A percentile compares a stretch with the other conserved stretches of the same genome.
Conservation (phyloP, 352 stramenopile genomes). For the Globisporangium viniferum region DNA sequence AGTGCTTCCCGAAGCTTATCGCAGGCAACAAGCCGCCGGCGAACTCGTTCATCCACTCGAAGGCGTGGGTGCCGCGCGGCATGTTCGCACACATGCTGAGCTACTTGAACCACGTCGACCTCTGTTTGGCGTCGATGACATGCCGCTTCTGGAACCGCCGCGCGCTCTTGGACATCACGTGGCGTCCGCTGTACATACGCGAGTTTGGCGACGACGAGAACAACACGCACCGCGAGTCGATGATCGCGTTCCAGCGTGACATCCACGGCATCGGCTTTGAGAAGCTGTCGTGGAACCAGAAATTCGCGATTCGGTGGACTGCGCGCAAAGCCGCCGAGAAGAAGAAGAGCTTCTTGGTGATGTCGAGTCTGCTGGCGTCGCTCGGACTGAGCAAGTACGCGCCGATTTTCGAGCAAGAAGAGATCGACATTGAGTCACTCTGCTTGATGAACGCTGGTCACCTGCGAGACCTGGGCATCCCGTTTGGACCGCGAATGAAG, state of each 20-base stretch:
- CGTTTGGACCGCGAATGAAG: constrained; percentile 83
- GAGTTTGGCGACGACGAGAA: constrained; percentile 83
- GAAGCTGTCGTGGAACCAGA: constrained; percentile 83
- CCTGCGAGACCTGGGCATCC: constrained; percentile 78
- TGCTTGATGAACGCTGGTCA: constrained; percentile 87
- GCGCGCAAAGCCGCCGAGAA: constrained; percentile 80
- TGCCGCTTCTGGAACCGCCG: constrained; percentile 87
- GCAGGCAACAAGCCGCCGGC: constrained; percentile 64
- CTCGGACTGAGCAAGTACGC: constrained; percentile 83
- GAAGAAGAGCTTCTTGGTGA: constrained; percentile 88
- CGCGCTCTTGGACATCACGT: constrained; percentile 80
- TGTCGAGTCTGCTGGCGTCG: constrained; percentile 76
- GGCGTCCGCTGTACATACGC: constrained; percentile 80
- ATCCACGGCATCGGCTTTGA: constrained; percentile 85
- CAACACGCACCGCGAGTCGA: constrained; percentile 68
- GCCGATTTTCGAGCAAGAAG: constrained; percentile 82
- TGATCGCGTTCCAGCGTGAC: constrained; percentile 86
- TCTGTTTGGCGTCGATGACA: constrained; percentile 82
- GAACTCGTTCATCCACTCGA: constrained; percentile 86
- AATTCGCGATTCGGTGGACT: constrained; percentile 80
- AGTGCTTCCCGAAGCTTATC: constrained; percentile 83
- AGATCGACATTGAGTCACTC: constrained; percentile 86
- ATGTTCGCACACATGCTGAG: constrained; percentile 87
- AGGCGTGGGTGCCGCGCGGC: constrained; percentile 80
- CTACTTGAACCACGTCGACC: constrained; percentile 84